A percentile compares a stretch with the other conserved stretches of the same genome.
phyloP scores from a whole-genome alignment of 2,329 filamentous ascomycete species.

The Colletotrichum costaricense region DNA sequence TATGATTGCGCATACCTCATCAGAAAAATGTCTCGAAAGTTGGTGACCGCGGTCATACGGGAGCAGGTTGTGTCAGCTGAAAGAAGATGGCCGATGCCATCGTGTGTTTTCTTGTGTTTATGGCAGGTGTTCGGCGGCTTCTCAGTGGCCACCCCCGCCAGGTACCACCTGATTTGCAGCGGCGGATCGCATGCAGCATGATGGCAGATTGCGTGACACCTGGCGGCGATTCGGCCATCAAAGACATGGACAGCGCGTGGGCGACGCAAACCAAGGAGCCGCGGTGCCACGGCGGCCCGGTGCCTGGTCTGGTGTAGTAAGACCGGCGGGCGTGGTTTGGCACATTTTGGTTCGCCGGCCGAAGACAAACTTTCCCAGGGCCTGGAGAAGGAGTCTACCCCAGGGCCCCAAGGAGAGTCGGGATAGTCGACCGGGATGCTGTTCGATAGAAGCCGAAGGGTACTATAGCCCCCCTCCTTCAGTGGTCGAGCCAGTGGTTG shows the following conservation, averaged over 20 bases:
- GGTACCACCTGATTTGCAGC: constrained; percentile 2
- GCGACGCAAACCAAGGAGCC: not conserved
- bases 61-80: constrained; percentile 3
- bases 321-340: not conserved
- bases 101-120: not conserved
- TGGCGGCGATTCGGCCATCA: constrained; percentile 20
- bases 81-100: constrained; percentile 2
- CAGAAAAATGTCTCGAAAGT: not conserved
- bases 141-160: not conserved
- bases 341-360: constrained; percentile 4
- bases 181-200: constrained; percentile 26
- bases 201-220: constrained; percentile 30
- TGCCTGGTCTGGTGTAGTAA: constrained; percentile 18
- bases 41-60: constrained; percentile 14
- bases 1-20: not conserved
- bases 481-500: not conserved
- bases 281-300: constrained; percentile 15
- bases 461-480: constrained; percentile 4
- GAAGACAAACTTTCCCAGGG: not conserved
- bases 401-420: not conserved
- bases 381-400: not conserved
- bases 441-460: constrained; percentile 8
- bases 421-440: constrained; percentile 1
- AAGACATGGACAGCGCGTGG: not conserved
- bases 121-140: not conserved